Base-by-base conservation (phyloP, 2,329 filamentous ascomycete species). In the Scedosporium apiospermum region DNA sequence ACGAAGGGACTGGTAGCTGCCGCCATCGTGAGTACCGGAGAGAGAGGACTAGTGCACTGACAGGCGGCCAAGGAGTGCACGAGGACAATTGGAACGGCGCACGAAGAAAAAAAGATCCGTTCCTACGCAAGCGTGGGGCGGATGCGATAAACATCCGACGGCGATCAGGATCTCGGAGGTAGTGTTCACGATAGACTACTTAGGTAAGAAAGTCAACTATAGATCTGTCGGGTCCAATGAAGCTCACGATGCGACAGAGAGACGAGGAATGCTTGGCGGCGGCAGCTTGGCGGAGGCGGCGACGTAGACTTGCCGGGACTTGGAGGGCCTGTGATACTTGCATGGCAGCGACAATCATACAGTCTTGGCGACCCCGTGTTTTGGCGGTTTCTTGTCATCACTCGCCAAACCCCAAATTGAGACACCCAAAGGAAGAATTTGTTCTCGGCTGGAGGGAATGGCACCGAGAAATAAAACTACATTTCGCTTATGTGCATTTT, bases 81-180 rank as follows among this genome's bases (percentile, higher is more conserved):
- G 18, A 21, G 44, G 6, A 4, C 42, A 16, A 18, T 3, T n/a
- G 42, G 44, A 21, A 21, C 44, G 5, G 16, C 44, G 44, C 59
- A 34, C 14, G 27, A 18, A 23, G 26, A 34, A 51, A 18, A 18
- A 26, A 18, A 10, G 23, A 55, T 23, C 51, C 51, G 51, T 58
- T 58, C 55, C 55, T 34, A 23, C 55, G 27, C 51, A 55, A 27
- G 51, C 23, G 51, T 27, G 51, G 18, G 49, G 49, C 60, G 60
- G 60, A 57, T 61, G 30, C 30, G 60, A 57, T 61, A 55, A 61
- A 61, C 49, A 55, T 61, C 60, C 60, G 60, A 51, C 49, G 60
- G 60, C 49, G 60, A 61, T 61, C 60, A 61, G 60, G 60, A 42
- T 44, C 14, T 51, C 58, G 30, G 41, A 44, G 23, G 51, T 18